Evolutionary conservation across 495 filamentous ascomycete genomes (phyloP).

Genomic region (Podospora sp.): DNA sequence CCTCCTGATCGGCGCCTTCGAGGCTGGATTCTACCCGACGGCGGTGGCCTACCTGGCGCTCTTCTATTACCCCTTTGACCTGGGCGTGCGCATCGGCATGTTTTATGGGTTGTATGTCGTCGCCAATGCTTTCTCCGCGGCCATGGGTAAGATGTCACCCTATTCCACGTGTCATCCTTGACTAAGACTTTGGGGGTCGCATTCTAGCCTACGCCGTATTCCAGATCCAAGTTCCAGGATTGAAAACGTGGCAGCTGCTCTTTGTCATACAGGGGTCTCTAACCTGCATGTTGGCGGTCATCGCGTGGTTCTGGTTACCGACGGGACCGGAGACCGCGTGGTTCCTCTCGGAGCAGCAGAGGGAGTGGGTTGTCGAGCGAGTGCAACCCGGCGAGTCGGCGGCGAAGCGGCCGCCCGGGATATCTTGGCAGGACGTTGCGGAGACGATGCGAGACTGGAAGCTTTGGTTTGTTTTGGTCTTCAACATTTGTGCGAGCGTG

Average conservation of each 20-base stretch:
- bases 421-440: conserved; percentile 44
- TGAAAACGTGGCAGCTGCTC: conserved; percentile 58
- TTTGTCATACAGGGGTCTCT: conserved; percentile 58
- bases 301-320: conserved; percentile 55
- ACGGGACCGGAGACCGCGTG: conserved; percentile 53
- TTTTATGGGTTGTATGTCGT: conserved; percentile 62
- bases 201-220: conserved; percentile 34
- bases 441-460: conserved; percentile 55
- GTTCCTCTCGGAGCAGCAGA: conserved; percentile 54
- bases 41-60: conserved; percentile 55
- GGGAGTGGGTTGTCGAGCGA: conserved; percentile 46
- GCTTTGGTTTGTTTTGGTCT: conserved; percentile 52
- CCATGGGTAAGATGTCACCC: conserved; percentile 39
- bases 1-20: conserved; percentile 29
- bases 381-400: conserved; percentile 17
- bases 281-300: conserved; percentile 51
- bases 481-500: conserved; percentile 59
- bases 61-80: conserved; percentile 60
- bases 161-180: background rate
- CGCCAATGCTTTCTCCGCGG: conserved; percentile 55
- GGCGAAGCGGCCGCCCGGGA: background rate
- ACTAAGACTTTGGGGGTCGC: background rate
- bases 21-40: conserved; percentile 59
- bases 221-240: conserved; percentile 29
- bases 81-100: conserved; percentile 53